A percentile compares a stretch with the other conserved stretches of the same genome.
These are phyloP conservation scores for Barnettozyma populi DNA, from an alignment of 805 yeast species.

Conservation along the genomic window DNA sequence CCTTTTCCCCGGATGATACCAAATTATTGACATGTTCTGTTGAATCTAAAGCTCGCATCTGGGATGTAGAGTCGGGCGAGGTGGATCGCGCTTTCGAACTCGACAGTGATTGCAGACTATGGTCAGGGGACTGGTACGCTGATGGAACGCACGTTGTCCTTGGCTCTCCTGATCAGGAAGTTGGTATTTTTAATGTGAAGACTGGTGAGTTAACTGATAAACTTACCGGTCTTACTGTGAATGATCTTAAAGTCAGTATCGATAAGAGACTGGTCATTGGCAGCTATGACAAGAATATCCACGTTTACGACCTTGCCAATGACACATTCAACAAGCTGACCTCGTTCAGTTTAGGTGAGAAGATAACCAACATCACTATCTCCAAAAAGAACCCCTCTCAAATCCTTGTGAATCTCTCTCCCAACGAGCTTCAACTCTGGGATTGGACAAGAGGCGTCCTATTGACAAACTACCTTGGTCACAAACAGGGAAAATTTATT, in stretches of 20 bases:
- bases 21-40: conserved; percentile 65
- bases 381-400: conserved; percentile 49
- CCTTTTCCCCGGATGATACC: conserved; percentile 73
- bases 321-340: conserved; percentile 36
- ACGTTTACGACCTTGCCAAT: conserved; percentile 45
- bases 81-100: conserved; percentile 18
- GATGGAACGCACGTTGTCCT: conserved; percentile 50
- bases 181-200: conserved; percentile 39
- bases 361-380: conserved; percentile 59
- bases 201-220: conserved; percentile 25
- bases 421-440: conserved; percentile 81
- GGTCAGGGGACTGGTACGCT: conserved; percentile 71
- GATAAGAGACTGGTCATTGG: conserved; percentile 63
- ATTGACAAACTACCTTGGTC: conserved; percentile 64
- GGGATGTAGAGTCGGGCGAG: conserved; percentile 48
- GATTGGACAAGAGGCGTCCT: conserved; percentile 55
- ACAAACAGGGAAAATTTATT: conserved; percentile 61
- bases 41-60: conserved; percentile 64
- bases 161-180: conserved; percentile 72
- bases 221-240: conserved; percentile 44
- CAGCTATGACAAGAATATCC: conserved; percentile 55
- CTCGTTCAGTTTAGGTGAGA: conserved; percentile 47
- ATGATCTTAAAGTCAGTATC: conserved; percentile 62
- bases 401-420: conserved; percentile 58
- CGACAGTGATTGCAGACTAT: conserved; percentile 31